Evolutionary conservation across 495 filamentous ascomycete species (phyloP), one percentile per base, ranked within the genome.

Genomic region (Thermothielavioides terrestris): DNA sequence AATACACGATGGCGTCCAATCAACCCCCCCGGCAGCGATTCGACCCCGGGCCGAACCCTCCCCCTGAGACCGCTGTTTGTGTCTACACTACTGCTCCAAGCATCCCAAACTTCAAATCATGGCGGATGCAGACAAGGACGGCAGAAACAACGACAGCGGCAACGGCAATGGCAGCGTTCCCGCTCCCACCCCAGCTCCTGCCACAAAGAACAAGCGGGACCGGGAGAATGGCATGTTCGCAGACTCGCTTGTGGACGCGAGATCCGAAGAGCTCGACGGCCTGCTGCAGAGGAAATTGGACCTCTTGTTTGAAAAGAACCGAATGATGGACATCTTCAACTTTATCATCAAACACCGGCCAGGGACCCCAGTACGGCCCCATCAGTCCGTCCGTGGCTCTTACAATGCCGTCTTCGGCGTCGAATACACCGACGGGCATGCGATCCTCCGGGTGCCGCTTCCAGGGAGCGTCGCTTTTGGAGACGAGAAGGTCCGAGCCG

Each of bases 401-500:
- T 52, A 39, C 41, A 52, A 52, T 11, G 42, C 18, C 12, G 7
- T 45, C 17, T 52, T 52, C 12, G 21, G 7, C 7, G 21, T 52
- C 7, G 42, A 52, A 15, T 45, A 31, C 17, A 28, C 34, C 21
- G 49, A 52, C 6, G 42, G 32, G 9, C 17, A 5, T 3, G 43
- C 36, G 1, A 12, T 47, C 20, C 6, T 53, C n/a, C 50, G 50
- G 1, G 27, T 42, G 4, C 21, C 21, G 1, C 11, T 53, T 3
- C 28, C 50, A 2, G 42, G 50, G 20, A 40, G 20, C 20, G 17
- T 57, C 26, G 42, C 53, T 15, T 63, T 69, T 39, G 57, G 60
- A 1, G 60, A 63, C 23, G 72, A 74, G 47, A 73, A 71, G 49
- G 39, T 64, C n/a, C 38, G 46, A 6, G 62, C 59, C 32, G 72